phyloP scores from a whole-genome alignment of 2,329 filamentous ascomycete species.

The Aspergillus alliaceus region DNA sequence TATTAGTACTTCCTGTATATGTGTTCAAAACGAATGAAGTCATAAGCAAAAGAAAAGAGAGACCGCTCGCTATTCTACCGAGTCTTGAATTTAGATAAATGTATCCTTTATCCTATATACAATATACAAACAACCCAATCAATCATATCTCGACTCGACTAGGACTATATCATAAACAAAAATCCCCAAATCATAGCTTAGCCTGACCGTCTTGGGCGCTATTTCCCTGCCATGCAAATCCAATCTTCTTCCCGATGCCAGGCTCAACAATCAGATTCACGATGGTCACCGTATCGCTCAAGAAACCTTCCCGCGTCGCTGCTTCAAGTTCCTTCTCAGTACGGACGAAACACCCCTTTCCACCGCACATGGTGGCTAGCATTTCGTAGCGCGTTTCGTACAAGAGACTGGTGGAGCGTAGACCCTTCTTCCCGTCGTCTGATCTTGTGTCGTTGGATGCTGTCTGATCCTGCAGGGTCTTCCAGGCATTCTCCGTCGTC shows the following conservation, averaged over 20 bases:
- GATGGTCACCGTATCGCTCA: slow-evolving; percentile 47
- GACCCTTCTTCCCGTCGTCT: slow-evolving; percentile 30
- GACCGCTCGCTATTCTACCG: background rate
- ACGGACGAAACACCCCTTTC: slow-evolving; percentile 53
- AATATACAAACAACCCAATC: background rate
- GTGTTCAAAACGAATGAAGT: background rate
- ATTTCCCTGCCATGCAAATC: slow-evolving; percentile 37
- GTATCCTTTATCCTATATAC: background rate
- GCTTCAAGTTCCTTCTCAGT: slow-evolving; percentile 52
- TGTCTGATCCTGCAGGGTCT: slow-evolving; percentile 45
- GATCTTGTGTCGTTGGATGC: slow-evolving; percentile 28
- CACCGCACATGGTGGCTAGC: slow-evolving; percentile 56
- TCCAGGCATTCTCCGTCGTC: slow-evolving; percentile 43
- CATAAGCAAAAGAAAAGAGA: background rate
- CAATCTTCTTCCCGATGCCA: slow-evolving; percentile 44
- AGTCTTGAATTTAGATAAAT: slow-evolving; percentile 2
- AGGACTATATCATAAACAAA: background rate
- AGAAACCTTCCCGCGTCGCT: slow-evolving; percentile 54
- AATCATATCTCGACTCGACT: background rate
- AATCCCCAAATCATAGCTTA: slow-evolving; percentile 18
- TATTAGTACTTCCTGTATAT: background rate
- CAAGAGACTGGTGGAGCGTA: slow-evolving; percentile 52
- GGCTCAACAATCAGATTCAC: slow-evolving; percentile 59
- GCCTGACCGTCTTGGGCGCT: slow-evolving; percentile 23
- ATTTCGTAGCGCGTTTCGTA: slow-evolving; percentile 58